Percentiles rank a stretch among this genome's conserved stretches.
Conservation (phyloP, 257 asterid genomes). For the Penstemon davidsonii region DNA sequence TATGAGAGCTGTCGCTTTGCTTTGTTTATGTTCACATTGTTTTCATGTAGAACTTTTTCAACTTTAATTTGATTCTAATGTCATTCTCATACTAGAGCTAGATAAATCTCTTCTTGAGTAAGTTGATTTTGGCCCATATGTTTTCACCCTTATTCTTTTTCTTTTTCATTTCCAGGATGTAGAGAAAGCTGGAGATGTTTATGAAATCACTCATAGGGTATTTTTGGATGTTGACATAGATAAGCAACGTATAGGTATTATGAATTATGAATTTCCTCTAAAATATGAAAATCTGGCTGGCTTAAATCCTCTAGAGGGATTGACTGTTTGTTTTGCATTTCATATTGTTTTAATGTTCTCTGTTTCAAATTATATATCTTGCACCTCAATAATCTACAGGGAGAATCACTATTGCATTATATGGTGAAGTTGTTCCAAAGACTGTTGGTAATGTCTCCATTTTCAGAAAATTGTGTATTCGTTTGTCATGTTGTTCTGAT, state of each 20-base stretch:
- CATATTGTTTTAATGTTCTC: not conserved
- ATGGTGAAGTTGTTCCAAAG: slow-evolving; percentile 89
- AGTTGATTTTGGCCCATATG: not conserved
- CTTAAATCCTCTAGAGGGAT: slow-evolving; percentile 3
- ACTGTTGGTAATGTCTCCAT: slow-evolving; percentile 65
- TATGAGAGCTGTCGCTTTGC: not conserved
- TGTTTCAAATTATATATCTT: slow-evolving; percentile 9
- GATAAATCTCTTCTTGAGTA: not conserved
- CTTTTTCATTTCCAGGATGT: slow-evolving; percentile 42
- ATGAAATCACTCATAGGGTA: slow-evolving; percentile 81
- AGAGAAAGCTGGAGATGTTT: slow-evolving; percentile 57
- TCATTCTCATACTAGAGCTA: not conserved
- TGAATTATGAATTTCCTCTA: not conserved
- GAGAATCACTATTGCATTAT: slow-evolving; percentile 83
- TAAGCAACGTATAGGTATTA: slow-evolving; percentile 74
- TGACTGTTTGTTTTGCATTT: slow-evolving; percentile 9
- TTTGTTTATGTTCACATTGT: not conserved
- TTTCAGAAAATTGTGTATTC: slow-evolving; percentile 8
- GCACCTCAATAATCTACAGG: slow-evolving; percentile 51
- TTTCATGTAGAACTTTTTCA: not conserved
- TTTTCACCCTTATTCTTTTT: not conserved
- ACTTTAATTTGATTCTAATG: slow-evolving; percentile 4
- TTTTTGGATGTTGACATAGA: slow-evolving; percentile 96
- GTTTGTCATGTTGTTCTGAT: slow-evolving; percentile 21
- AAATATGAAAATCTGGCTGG: not conserved